These are phyloP conservation scores for Echinosophora koreensis DNA, from an alignment of 306 rosid species.

Conservation along the genomic window DNA sequence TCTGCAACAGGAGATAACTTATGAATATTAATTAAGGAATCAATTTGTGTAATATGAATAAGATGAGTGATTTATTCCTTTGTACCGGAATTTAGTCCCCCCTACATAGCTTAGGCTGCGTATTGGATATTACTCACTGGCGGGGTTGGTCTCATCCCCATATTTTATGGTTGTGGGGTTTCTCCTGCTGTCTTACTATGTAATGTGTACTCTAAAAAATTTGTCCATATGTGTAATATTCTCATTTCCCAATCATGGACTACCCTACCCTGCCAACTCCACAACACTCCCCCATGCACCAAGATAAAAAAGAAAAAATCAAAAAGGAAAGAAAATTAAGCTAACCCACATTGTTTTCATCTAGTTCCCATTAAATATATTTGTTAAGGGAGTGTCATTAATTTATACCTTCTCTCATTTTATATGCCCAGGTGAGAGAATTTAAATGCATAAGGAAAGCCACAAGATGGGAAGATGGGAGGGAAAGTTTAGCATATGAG, in stretches of 20 bases:
- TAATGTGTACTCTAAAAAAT: background rate
- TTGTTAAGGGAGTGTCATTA: background rate
- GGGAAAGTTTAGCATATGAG: slow-evolving; percentile 10
- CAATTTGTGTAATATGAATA: background rate
- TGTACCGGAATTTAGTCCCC: background rate
- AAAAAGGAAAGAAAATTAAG: background rate
- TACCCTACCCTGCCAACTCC: background rate
- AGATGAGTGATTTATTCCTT: background rate
- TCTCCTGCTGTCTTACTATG: background rate
- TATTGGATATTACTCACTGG: background rate
- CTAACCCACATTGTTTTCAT: slow-evolving; percentile 6
- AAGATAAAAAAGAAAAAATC: background rate
- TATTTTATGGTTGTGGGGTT: background rate
- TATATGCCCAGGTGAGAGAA: background rate
- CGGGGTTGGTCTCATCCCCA: background rate
- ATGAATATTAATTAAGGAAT: background rate
- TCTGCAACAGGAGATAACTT: background rate
- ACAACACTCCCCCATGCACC: background rate
- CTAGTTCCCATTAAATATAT: background rate
- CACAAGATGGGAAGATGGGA: slow-evolving; percentile 7
- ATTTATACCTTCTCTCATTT: slow-evolving; percentile 18
- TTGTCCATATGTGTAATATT: background rate
- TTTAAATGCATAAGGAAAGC: slow-evolving; percentile 9
- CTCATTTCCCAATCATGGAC: background rate
- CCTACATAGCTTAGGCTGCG: background rate